Percentiles rank a stretch among this genome's conserved stretches.
These are phyloP conservation scores for Pittosporum tobira DNA, from an alignment of 129 eudicot species.

Conservation along the genomic window DNA sequence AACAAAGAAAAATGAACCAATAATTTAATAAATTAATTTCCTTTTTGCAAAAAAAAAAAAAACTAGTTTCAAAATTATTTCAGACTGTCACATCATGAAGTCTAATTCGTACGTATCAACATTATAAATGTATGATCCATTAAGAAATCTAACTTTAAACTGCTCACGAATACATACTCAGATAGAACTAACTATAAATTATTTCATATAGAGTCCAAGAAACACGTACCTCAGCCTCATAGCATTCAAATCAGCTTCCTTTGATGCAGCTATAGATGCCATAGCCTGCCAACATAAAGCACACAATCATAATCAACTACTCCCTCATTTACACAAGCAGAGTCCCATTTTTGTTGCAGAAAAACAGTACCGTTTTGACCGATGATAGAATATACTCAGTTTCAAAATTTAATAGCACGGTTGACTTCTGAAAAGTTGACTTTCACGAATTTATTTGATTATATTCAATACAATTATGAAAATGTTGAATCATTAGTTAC, in stretches of 20 bases:
- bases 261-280: slow-evolving; percentile 95
- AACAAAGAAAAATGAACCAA: not conserved
- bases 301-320: slow-evolving; percentile 3
- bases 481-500: too few relatives aligned
- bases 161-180: not conserved
- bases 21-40: not conserved
- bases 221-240: slow-evolving; percentile 60
- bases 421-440: too few relatives aligned
- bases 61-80: not conserved
- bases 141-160: too few relatives aligned
- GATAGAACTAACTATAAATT: not conserved
- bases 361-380: too few relatives aligned
- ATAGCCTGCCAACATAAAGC: slow-evolving; percentile 85
- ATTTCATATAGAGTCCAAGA: not conserved
- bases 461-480: too few relatives aligned
- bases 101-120: not conserved
- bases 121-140: too few relatives aligned
- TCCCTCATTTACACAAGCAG: too few relatives aligned
- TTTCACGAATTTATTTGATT: too few relatives aligned
- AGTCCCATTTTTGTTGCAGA: too few relatives aligned
- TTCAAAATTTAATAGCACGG: not conserved
- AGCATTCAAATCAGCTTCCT: slow-evolving; percentile 93
- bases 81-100: not conserved
- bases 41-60: not conserved
- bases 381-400: too few relatives aligned